Evolutionary conservation across 257 asterid genomes (phyloP), one percentile per base, ranked within the genome.

Genomic region (Nicotiana benthamiana): DNA sequence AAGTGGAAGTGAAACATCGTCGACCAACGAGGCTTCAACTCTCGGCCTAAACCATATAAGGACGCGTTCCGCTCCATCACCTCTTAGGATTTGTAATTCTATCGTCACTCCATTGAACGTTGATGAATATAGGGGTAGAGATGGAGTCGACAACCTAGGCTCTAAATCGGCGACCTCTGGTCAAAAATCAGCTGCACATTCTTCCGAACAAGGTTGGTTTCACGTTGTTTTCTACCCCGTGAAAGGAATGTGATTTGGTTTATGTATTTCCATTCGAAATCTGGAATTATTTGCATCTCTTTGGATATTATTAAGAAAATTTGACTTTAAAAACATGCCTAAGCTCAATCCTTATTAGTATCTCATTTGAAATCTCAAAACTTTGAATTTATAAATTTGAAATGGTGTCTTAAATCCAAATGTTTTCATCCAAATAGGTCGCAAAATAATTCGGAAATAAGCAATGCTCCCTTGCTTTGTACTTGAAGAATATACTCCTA

Each of bases 11-110:
- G 83, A 61, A 59, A 85, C 85, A 82, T 80, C 87, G 20, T 77
- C 78, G 18, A 80, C 93, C 9, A 85, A 92, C 46, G 94, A 86
- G 75, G 88, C 94, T 28, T 86, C 92, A 13, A 81, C 65, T 79
- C 80, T 91, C 61, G 97, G 96, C 66, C 94, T 91, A 63, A 91
- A 91, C 80, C 97, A 89, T 82, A 92, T 93, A 62, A 82, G 94
- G 90, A 96, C 98, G 9, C 92, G 91, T 59, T 86, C 86, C 48
- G 91, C 95, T 5, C 82, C 86, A 80, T 86, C 90, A 82, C 93
- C 90, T 75, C 86, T 89, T 32, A 76, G 82, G 61, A 75, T 78
- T 80, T 80, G 82, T 4, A 83, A 75, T 85, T 86, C 91, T 59
- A 75, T 85, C 13, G 85, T 77, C 11, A 34, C n/a, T 40, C 79